Evolutionary conservation across 192 early-diverging fungal genomes (phyloP), one percentile per base, ranked within the genome.

Genomic region (Rhizoclosmatium globosum): DNA sequence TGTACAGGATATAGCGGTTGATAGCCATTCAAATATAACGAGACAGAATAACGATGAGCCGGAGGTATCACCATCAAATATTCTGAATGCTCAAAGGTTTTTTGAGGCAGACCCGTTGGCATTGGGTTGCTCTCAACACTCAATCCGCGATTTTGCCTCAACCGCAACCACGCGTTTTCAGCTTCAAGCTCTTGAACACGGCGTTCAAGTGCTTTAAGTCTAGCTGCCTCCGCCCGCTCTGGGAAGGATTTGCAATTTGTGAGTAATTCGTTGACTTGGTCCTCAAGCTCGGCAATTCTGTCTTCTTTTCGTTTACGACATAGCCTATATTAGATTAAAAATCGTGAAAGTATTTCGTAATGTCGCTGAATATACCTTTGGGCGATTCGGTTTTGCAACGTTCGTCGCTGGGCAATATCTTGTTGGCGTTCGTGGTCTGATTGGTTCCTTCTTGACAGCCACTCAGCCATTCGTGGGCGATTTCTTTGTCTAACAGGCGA

Each of bases 291-390:
- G 9, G 11, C 13, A 46, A 68, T 68, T 47, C 42, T 39, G 44
- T 68, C 45, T 17, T 68, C 66, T 45, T 68, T 68, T 39, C 66
- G 6, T n/a, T 21, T 42, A 2, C 66, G 39, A 42, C 17, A 68
- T 46, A 43, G 39, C 15, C 66, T 50, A 50, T 50, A 50, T 50
- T 50, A 9, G 4, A 9, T 50, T 50, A 9, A 9, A 15, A 9
- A 9, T 50, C 48, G 48, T 50, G 15, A 50, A 50, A 15, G 48
- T 50, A 9, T 50, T 4, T 15, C 48, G 15, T 9, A 4, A 50
- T 9, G 4, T 50, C 6, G 15, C 6, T 50, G 48, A 9, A 50
- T 50, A 50, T 50, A 50, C 48, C 48, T 50, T 50, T 50, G 48
- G 15, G 48, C 48, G 48, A 50, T 4, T 50, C 48, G 4, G 48